Evolutionary conservation across 1,284 basidiomycete species (phyloP).

Genomic region (Mycena sp.): DNA sequence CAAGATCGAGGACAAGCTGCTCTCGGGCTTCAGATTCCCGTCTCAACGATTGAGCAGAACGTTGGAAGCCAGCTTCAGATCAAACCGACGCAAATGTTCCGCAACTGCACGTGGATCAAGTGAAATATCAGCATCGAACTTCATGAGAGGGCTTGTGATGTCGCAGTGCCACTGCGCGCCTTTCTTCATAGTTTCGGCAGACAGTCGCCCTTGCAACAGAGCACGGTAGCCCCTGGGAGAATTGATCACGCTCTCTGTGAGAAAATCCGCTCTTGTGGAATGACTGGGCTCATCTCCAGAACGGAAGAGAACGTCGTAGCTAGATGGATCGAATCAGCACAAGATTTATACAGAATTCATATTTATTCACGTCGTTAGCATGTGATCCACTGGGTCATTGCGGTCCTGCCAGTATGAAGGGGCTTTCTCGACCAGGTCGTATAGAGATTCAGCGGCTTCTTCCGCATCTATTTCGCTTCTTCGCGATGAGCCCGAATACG

Average conservation of each 20-base stretch:
- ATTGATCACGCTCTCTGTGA: constrained; percentile 60
- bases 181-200: constrained; percentile 49
- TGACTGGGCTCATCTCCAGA: constrained; percentile 56
- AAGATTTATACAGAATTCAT: background rate
- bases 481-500: constrained; percentile 42
- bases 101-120: constrained; percentile 45
- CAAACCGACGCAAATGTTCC: constrained; percentile 52
- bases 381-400: constrained; percentile 56
- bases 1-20: constrained; percentile 69
- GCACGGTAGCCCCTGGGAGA: constrained; percentile 62
- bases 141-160: constrained; percentile 54
- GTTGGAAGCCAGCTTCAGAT: constrained; percentile 51
- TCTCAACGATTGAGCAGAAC: constrained; percentile 49
- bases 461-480: constrained; percentile 43
- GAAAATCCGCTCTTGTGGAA: constrained; percentile 61
- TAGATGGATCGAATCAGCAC: constrained; percentile 39
- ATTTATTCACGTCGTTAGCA: constrained; percentile 63
- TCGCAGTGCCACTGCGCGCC: constrained; percentile 62
- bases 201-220: constrained; percentile 56
- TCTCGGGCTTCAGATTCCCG: constrained; percentile 65
- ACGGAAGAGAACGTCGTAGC: constrained; percentile 69
- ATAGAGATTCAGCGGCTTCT: constrained; percentile 49
- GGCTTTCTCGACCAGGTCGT: constrained; percentile 61
- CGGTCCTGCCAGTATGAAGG: constrained; percentile 62
- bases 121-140: constrained; percentile 50